Evolutionary conservation across 1,139 yeast species (phyloP).

Genomic region (Fermentozyma sake): DNA sequence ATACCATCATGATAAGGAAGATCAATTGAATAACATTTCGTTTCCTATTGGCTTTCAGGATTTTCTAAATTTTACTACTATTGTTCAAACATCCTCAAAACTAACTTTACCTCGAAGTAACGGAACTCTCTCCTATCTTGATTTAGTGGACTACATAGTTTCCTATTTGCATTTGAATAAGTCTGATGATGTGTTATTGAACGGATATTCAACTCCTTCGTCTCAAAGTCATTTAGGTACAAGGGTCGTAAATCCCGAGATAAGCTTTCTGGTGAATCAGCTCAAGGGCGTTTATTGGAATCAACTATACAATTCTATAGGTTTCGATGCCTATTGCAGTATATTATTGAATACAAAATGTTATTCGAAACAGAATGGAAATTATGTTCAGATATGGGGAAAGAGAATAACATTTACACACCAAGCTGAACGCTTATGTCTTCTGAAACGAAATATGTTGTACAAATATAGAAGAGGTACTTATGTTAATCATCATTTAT

Average conservation of each 20-base stretch:
- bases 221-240: slow-evolving; percentile 10
- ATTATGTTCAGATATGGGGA: slow-evolving; percentile 36
- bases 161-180: slow-evolving; percentile 13
- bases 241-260: slow-evolving; percentile 15
- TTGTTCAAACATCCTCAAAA: too few relatives aligned
- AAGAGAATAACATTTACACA: slow-evolving; percentile 1
- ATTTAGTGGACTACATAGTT: slow-evolving; percentile 23
- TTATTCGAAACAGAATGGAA: slow-evolving; percentile 12
- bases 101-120: too few relatives aligned
- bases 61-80: too few relatives aligned
- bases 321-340: slow-evolving; percentile 24
- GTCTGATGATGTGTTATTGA: slow-evolving; percentile 17
- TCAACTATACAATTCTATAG: slow-evolving; percentile 26
- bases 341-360: slow-evolving; percentile 29
- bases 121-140: slow-evolving; percentile 16
- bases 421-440: neutral
- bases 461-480: slow-evolving; percentile 5
- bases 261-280: slow-evolving; percentile 22
- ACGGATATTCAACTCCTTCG: slow-evolving; percentile 24
- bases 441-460: slow-evolving; percentile 10
- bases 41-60: too few relatives aligned
- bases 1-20: too few relatives aligned
- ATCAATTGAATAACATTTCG: too few relatives aligned
- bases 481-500: neutral
- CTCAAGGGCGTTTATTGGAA: slow-evolving; percentile 38